Conservation (phyloP, 1,139 yeast genomes). For the Meyerozyma athensensis region DNA sequence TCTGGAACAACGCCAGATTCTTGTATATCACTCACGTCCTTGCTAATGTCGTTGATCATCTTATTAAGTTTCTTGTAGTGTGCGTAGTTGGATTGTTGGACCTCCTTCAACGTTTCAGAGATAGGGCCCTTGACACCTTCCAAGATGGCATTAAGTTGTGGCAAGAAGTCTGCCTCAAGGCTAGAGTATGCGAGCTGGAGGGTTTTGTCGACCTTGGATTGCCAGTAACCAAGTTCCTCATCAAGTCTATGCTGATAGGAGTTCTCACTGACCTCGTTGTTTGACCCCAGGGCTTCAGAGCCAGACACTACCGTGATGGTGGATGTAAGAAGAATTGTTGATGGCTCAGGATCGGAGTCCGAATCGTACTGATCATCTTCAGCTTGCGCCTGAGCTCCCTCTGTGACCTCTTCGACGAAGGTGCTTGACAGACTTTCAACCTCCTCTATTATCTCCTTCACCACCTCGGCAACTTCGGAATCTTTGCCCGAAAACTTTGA, state of each 20-base stretch:
- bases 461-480: constrained; percentile 17
- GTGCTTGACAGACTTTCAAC: constrained; percentile 8
- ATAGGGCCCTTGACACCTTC: constrained; percentile 32
- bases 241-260: constrained; percentile 13
- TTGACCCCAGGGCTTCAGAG: constrained; percentile 4
- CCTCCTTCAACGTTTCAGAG: constrained; percentile 33
- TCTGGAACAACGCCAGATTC: constrained; percentile 28
- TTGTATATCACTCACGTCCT: constrained; percentile 41
- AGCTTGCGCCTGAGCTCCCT: constrained; percentile 5
- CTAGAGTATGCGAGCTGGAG: constrained; percentile 39
- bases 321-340: constrained; percentile 25
- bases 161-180: constrained; percentile 36
- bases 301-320: constrained; percentile 23
- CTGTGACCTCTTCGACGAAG: background rate
- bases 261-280: constrained; percentile 4
- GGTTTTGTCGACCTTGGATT: constrained; percentile 34
- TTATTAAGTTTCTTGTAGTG: constrained; percentile 44
- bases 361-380: constrained; percentile 10
- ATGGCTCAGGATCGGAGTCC: constrained; percentile 12
- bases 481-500: constrained; percentile 8
- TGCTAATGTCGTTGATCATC: constrained; percentile 46
- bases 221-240: constrained; percentile 31
- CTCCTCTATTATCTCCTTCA: constrained; percentile 19
- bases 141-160: constrained; percentile 29
- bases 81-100: constrained; percentile 39